Conservation (phyloP, 2,329 filamentous ascomycete genomes). For the Mycosphaerelloides madeirae region DNA sequence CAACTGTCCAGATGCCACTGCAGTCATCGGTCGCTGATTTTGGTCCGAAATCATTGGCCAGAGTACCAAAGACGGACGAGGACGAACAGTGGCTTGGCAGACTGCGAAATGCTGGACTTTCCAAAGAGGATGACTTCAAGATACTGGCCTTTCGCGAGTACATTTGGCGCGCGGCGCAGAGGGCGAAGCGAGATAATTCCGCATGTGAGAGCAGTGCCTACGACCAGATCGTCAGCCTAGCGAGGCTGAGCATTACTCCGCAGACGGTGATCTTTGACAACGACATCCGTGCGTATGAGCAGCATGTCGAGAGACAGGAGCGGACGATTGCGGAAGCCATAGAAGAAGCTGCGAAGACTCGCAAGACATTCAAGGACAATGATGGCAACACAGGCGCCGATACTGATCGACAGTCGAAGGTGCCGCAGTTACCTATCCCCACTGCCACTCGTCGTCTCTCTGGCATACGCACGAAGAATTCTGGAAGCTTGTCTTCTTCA, state of each 20-base stretch:
- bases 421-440: conserved; percentile 4
- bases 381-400: neutral
- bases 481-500: conserved; percentile 33
- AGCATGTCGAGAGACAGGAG: conserved; percentile 30
- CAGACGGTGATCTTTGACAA: conserved; percentile 94
- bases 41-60: conserved; percentile 55
- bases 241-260: conserved; percentile 69
- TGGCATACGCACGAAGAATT: conserved; percentile 19
- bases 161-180: conserved; percentile 77
- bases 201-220: conserved; percentile 41
- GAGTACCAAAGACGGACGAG: conserved; percentile 74
- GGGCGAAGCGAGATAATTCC: conserved; percentile 57
- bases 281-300: conserved; percentile 50
- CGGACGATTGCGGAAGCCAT: conserved; percentile 81
- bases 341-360: conserved; percentile 60
- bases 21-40: conserved; percentile 55
- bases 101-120: conserved; percentile 77
- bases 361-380: conserved; percentile 1
- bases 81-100: conserved; percentile 90
- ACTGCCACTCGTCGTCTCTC: conserved; percentile 11
- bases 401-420: conserved; percentile 1
- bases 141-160: conserved; percentile 81
- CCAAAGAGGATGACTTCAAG: conserved; percentile 81
- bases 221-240: conserved; percentile 69
- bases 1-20: conserved; percentile 51